Percentiles rank a stretch among this genome's conserved stretches.
Conservation (phyloP, 148 eudicot genomes). For the Silene conica region DNA sequence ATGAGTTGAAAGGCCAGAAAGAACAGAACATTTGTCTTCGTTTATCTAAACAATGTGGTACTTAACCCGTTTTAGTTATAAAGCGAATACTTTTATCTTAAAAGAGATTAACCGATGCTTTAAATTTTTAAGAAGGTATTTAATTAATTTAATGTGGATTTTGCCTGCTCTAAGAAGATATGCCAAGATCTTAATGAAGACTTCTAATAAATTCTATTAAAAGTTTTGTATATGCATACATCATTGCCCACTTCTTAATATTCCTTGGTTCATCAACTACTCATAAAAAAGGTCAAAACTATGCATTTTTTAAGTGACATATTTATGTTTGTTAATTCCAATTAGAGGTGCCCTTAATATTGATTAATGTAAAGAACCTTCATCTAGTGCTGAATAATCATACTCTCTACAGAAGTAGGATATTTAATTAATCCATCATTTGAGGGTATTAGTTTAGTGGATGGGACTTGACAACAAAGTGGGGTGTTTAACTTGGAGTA, state of each 20-base stretch:
- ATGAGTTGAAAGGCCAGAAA: too few relatives aligned
- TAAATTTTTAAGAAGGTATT: constrained; percentile 5
- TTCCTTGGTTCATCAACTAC: constrained; percentile 68
- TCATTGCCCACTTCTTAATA: constrained; percentile 83
- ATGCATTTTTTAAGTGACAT: constrained; percentile 11
- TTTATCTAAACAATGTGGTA: too few relatives aligned
- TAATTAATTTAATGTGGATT: constrained; percentile 31
- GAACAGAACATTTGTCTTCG: too few relatives aligned
- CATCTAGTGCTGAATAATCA: constrained; percentile 51
- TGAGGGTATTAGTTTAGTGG: constrained; percentile 32
- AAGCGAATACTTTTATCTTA: too few relatives aligned
- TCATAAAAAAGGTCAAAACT: constrained; percentile 15
- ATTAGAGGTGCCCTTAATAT: constrained; percentile 18
- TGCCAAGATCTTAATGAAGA: constrained; percentile 83
- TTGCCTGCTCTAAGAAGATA: constrained; percentile 75
- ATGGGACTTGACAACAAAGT: constrained; percentile 66
- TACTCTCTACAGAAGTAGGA: constrained; percentile 24
- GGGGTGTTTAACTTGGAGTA: constrained; percentile 24
- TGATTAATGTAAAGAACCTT: constrained; percentile 49
- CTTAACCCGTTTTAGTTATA: too few relatives aligned
- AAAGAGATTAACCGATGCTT: too few relatives aligned
- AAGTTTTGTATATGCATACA: constrained; percentile 43
- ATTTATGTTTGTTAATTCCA: neutral
- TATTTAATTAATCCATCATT: constrained; percentile 23
- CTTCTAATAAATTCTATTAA: constrained; percentile 26